Conservation (phyloP, 2,329 filamentous ascomycete species). For the Colletotrichum acutatum region DNA sequence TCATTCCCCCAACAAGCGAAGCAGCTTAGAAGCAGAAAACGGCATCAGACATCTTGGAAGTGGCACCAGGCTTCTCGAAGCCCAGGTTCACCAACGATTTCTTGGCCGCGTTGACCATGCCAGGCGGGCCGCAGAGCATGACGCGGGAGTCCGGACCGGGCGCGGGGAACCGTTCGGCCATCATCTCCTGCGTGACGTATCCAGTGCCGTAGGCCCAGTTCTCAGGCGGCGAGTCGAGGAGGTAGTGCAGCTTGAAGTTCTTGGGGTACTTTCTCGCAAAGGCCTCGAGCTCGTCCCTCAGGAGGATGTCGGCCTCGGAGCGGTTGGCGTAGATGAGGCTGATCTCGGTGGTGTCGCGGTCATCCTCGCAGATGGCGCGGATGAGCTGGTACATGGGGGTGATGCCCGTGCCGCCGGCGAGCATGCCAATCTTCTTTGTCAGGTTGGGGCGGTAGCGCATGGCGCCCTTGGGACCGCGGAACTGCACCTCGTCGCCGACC, state of each 20-base stretch:
- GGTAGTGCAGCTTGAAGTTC: slow-evolving; percentile 66
- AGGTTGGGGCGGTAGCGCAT: slow-evolving; percentile 61
- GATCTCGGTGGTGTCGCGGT: slow-evolving; percentile 66
- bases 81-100: slow-evolving; percentile 60
- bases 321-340: slow-evolving; percentile 70
- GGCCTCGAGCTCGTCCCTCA: slow-evolving; percentile 64
- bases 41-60: slow-evolving; percentile 64
- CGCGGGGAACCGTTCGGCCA: slow-evolving; percentile 59
- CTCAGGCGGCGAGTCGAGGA: slow-evolving; percentile 59
- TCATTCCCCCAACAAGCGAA: background rate
- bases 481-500: slow-evolving; percentile 59
- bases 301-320: slow-evolving; percentile 68
- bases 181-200: slow-evolving; percentile 61
- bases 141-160: slow-evolving; percentile 60
- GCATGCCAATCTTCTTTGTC: slow-evolving; percentile 62
- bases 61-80: slow-evolving; percentile 60
- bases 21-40: slow-evolving; percentile 61
- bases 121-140: slow-evolving; percentile 70
- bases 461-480: slow-evolving; percentile 67
- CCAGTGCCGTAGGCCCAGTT: slow-evolving; percentile 61
- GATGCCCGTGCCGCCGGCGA: slow-evolving; percentile 57
- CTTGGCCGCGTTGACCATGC: slow-evolving; percentile 68
- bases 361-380: slow-evolving; percentile 67
- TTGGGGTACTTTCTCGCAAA: slow-evolving; percentile 61
- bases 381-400: slow-evolving; percentile 63